phyloP scores from a whole-genome alignment of 768 basidiomycete species.

The Lyophyllum shimeji region DNA sequence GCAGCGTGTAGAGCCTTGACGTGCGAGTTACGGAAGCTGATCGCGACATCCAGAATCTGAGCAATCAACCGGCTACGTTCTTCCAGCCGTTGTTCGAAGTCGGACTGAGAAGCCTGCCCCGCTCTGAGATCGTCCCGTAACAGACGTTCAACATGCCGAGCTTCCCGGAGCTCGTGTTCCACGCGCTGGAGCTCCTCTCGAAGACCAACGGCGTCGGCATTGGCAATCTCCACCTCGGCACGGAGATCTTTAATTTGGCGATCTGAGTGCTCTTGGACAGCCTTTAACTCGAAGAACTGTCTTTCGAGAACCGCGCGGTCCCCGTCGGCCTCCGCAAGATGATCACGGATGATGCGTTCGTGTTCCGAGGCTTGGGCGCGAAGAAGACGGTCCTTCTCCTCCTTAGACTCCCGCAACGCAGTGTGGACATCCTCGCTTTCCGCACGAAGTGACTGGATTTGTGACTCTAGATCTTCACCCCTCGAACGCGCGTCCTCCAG shows the following conservation, averaged over 20 bases:
- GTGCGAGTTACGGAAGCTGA: constrained; percentile 76
- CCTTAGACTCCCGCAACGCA: constrained; percentile 64
- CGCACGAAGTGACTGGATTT: constrained; percentile 65
- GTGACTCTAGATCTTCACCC: constrained; percentile 73
- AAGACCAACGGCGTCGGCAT: constrained; percentile 66
- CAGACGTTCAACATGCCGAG: constrained; percentile 62
- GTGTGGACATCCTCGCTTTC: constrained; percentile 73
- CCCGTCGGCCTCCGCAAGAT: constrained; percentile 90
- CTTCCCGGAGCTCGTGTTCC: constrained; percentile 69
- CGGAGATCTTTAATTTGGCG: constrained; percentile 63
- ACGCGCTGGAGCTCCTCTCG: constrained; percentile 73
- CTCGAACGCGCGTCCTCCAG: constrained; percentile 75
- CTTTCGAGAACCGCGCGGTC: constrained; percentile 92
- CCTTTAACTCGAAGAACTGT: constrained; percentile 74
- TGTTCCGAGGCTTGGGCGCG: constrained; percentile 70
- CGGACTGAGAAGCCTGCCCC: constrained; percentile 66
- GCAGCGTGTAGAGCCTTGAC: constrained; percentile 66
- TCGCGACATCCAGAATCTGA: constrained; percentile 78
- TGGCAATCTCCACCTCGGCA: constrained; percentile 60
- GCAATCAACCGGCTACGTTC: constrained; percentile 69
- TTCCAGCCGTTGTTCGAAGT: constrained; percentile 67
- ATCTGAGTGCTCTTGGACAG: constrained; percentile 57
- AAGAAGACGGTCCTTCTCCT: constrained; percentile 79
- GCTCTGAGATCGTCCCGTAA: constrained; percentile 73
- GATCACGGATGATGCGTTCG: constrained; percentile 72